phyloP scores from a whole-genome alignment of 169 alveolate genomes.

The Babesia caballi region DNA sequence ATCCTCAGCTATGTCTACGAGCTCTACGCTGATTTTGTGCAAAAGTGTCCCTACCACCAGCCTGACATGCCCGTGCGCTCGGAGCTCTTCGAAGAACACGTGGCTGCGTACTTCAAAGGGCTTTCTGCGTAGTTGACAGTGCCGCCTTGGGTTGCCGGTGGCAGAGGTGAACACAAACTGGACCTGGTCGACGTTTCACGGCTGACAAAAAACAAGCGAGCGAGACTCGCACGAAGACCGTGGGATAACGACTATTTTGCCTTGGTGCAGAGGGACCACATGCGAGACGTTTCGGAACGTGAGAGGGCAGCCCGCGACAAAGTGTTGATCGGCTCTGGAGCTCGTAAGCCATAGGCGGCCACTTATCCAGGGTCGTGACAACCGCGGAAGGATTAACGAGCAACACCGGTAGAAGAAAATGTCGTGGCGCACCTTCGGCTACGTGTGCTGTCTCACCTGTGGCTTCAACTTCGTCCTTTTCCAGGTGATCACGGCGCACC shows the following conservation, averaged over 20 bases:
- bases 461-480: constrained; percentile 60
- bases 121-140: neutral
- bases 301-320: too few relatives aligned
- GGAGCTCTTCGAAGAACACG: constrained; percentile 53
- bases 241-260: too few relatives aligned
- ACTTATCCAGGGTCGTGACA: too few relatives aligned
- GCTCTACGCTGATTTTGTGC: constrained; percentile 87
- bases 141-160: too few relatives aligned
- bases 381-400: too few relatives aligned
- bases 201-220: too few relatives aligned
- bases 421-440: constrained; percentile 62
- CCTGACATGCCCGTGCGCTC: constrained; percentile 90
- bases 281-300: too few relatives aligned
- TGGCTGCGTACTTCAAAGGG: constrained; percentile 37
- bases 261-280: too few relatives aligned
- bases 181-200: too few relatives aligned
- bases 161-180: too few relatives aligned
- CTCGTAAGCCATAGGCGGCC: too few relatives aligned
- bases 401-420: neutral
- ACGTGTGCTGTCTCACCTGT: constrained; percentile 43
- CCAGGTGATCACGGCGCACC: constrained; percentile 41
- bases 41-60: constrained; percentile 91
- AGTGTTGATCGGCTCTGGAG: neutral
- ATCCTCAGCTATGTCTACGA: constrained; percentile 84
- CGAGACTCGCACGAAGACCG: too few relatives aligned